Evolutionary conservation across 2,329 filamentous ascomycete genomes (phyloP), one percentile per base, ranked within the genome.

Genomic region (Hypoxylon sp.): DNA sequence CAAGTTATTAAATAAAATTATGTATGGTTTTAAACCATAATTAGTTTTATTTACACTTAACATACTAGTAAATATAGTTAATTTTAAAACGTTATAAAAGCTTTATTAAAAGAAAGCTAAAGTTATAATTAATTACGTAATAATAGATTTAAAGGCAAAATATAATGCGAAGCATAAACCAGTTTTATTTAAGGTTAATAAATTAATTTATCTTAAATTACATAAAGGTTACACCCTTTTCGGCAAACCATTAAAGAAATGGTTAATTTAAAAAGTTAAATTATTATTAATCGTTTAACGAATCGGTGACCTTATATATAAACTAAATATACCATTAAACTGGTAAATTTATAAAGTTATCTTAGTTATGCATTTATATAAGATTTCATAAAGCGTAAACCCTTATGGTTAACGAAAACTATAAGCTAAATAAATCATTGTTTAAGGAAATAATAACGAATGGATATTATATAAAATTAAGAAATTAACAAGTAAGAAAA

Each of bases 391-490:
- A 44, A 14, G 4, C 4, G 18, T 24, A 12, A 14, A 44, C 12
- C 3, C 12, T 2, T 44, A 44, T 44, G 24, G 18, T 9, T 22
- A 24, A 44, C 12, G 7, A 24, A 44, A 24, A 44, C 6, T 11
- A 4, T 44, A 44, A 44, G 7, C 8, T 5, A 14, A 2, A 2
- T 22, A 24, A 24, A 24, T 44, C 4, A 44, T 44, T 44, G 24
- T 44, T 8, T 22, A 44, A 44, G 14, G 6, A 4, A 24, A 44
- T 44, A 24, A 44, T 44, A 44, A 44, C 24, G 24, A 56, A 20
- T 48, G 8, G 4, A 2, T 32, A 1, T 56, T 44, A 20, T 56
- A 32, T 30, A 38, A 56, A 8, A 56, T 56, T 16, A 42, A 55
- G 16, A 36, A 24, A 1, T 18, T 56, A 8, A 11, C 28, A 2